These are phyloP conservation scores for Boletus rex-veris DNA, from an alignment of 768 basidiomycete genomes.

Conservation along the genomic window DNA sequence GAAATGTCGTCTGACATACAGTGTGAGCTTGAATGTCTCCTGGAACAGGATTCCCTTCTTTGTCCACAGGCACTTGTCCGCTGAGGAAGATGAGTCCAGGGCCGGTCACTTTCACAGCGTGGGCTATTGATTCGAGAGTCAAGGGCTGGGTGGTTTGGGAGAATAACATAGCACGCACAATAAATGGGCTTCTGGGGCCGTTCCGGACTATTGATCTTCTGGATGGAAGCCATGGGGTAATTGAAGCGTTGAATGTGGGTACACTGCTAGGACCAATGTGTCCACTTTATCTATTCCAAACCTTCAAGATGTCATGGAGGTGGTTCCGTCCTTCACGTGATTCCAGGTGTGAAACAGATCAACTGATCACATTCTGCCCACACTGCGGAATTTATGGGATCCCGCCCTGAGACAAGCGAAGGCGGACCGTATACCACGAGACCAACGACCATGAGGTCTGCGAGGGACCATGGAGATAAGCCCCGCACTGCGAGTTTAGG, in stretches of 20 bases:
- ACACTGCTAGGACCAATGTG: not conserved
- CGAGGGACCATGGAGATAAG: not conserved
- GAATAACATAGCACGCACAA: slow-evolving; percentile 1
- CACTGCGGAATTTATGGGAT: not conserved
- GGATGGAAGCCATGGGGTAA: slow-evolving; percentile 41
- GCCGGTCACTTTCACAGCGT: slow-evolving; percentile 52
- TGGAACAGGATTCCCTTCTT: slow-evolving; percentile 43
- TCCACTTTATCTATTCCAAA: slow-evolving; percentile 5
- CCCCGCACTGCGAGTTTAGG: not conserved
- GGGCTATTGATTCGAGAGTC: slow-evolving; percentile 34
- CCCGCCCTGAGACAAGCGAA: not conserved
- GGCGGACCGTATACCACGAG: not conserved
- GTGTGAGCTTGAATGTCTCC: slow-evolving; percentile 63
- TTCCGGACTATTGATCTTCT: slow-evolving; percentile 53
- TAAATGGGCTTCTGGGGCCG: slow-evolving; percentile 30
- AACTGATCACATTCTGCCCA: not conserved
- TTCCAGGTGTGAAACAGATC: not conserved
- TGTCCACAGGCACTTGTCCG: slow-evolving; percentile 54
- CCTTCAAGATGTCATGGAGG: not conserved
- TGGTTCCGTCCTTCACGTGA: not conserved
- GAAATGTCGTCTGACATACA: slow-evolving; percentile 31
- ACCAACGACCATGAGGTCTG: not conserved
- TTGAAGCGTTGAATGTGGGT: not conserved
- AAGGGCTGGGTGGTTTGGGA: not conserved
- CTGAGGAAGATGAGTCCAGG: slow-evolving; percentile 53